These are phyloP conservation scores for Cyclotella cryptica DNA, from an alignment of 108 stramenopile genomes.

Conservation along the genomic window DNA sequence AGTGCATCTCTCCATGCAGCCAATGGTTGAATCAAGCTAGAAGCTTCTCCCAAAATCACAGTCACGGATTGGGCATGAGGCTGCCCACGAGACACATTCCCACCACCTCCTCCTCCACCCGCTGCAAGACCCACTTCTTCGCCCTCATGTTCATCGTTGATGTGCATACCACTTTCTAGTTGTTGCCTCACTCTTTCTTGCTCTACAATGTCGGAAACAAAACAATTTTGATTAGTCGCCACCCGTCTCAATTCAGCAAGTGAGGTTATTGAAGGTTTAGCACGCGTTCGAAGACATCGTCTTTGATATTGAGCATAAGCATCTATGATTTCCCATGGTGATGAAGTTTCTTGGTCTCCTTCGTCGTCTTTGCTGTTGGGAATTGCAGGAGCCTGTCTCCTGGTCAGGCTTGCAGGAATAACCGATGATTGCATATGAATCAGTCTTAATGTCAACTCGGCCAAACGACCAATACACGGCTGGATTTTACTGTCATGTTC, in stretches of 20 bases:
- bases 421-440: constrained; percentile 43
- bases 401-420: neutral
- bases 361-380: constrained; percentile 10
- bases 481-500: constrained; percentile 37
- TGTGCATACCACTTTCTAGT: constrained; percentile 32
- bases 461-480: constrained; percentile 62
- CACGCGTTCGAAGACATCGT: constrained; percentile 68
- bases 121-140: constrained; percentile 36
- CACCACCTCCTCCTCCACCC: neutral
- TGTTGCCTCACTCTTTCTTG: constrained; percentile 43
- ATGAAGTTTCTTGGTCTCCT: constrained; percentile 25
- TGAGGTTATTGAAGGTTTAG: constrained; percentile 72
- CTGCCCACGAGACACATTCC: constrained; percentile 33
- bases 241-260: constrained; percentile 56
- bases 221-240: constrained; percentile 49
- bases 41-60: constrained; percentile 77
- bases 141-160: constrained; percentile 53
- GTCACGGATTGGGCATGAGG: constrained; percentile 74
- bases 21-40: constrained; percentile 81
- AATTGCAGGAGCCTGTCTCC: neutral
- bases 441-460: constrained; percentile 64
- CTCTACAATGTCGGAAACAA: constrained; percentile 46
- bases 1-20: constrained; percentile 73
- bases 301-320: constrained; percentile 73
- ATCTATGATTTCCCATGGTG: constrained; percentile 17